Base-by-base conservation (phyloP, 805 yeast genomes). In the Helenozyma baotianmanensis region DNA sequence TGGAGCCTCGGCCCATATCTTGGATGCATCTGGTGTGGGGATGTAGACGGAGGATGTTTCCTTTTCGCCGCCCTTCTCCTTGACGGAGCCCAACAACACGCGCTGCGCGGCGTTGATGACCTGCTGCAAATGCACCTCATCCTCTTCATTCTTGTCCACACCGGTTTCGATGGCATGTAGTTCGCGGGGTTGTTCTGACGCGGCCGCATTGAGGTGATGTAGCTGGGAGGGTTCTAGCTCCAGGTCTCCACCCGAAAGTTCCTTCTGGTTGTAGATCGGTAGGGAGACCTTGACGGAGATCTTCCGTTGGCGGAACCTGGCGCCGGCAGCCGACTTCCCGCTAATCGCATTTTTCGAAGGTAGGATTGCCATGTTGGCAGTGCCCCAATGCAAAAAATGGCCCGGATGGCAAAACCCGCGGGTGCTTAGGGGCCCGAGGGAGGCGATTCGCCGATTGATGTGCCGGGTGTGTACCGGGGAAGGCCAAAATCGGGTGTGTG, bases 131-230 rank as follows among this genome's bases (percentile, higher is more conserved):
- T 92, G 98, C 25, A 85, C 92, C 58, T 92, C 98, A 48, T 87
- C 95, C 60, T 92, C 98, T 60, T 92, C 98, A 47, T 84, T 87
- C 56, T 92, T 92, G 53, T 92, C 98, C 25, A 92, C 98, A 61
- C 98, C 98, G 6, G 97, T 90, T 51, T 92, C 98, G 27, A 92
- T 76, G 40, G 87, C 86, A 50, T 86, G 87, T 19, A 85, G 62
- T 43, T 90, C 96, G 26, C 97, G 76, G 56, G 83, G 95, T 48
- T 80, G 83, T 38, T 77, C 83, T 35, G 78, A 84, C 16, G 79
- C 74, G 26, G 49, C 50, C 8, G 55, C 35, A 39, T 53, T 62
- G 25, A 66, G 51, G 43, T 66, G 72, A 44, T 63, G 59, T 19
- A 66, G 53, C 35, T 66, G 70, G 32, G 62, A 54, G 9, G 66